Base-by-base conservation (phyloP, 768 basidiomycete genomes). In the Mrakia gelida region DNA sequence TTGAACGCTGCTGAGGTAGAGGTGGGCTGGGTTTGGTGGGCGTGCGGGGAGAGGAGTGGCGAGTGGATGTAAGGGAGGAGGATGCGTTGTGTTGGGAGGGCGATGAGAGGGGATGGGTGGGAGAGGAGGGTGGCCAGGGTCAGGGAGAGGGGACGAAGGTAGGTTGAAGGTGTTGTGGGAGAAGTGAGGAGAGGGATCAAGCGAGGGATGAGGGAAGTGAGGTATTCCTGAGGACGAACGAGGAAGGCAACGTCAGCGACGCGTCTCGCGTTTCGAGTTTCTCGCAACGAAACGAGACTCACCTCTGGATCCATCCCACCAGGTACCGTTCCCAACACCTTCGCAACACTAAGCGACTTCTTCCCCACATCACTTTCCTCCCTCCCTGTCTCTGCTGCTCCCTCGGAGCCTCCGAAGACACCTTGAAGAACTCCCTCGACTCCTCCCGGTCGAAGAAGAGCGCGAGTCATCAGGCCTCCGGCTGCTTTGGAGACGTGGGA, bases 401-500 rank as follows among this genome's bases (percentile, higher is more conserved):
- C 43, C 45, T 52, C 71, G 1, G 38, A 26, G 1, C 56, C n/a
- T n/a, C 75, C 75, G 30, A 75, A 75, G 2, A 75, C 43, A 34
- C 71, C 67, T n/a, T 78, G 77, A 7, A 78, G 73, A 21, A 78
- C 72, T 1, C 77, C 77, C 34, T 73, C 65, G 49, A 78, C 30
- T 30, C 77, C 77, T 15, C 52, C 65, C 3, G 77, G 77, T 8
- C 73, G 59, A 23, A 78, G 41, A n/a, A 78, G 73, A 28, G 72
- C 65, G 2, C 62, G 52, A 16, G 77, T 73, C 62, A 78, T 73
- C 8, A 78, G 61, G 0, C 45, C 23, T n/a, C 75, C 75, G 11
- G 75, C 75, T 10, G 73, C 67, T 18, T 52, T 52, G 9, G 63
- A 43, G 2, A 59, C 21, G 63, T 34, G 45, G 34, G 32, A 6